A percentile compares a stretch with the other conserved stretches of the same genome.
Conservation (phyloP, 1,284 basidiomycete species). For the Amylostereum chailletii region DNA sequence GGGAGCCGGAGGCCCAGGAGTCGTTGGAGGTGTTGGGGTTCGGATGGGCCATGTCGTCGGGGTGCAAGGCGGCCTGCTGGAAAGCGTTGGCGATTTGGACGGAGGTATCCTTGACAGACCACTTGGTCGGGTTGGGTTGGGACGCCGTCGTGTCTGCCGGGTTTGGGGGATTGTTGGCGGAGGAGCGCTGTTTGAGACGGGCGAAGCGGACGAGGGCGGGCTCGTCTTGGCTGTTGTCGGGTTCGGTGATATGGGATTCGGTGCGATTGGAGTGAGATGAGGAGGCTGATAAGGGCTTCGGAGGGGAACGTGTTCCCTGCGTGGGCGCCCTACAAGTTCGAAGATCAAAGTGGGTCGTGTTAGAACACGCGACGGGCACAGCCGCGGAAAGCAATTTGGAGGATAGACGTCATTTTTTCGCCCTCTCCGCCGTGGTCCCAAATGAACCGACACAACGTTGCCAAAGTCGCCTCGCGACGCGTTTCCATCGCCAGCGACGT, state of each 20-base stretch:
- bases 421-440: no score
- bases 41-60: conserved; percentile 28
- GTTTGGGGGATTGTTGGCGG: conserved; percentile 27
- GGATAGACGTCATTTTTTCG: no score
- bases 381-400: neutral
- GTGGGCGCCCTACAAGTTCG: conserved; percentile 42
- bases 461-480: neutral
- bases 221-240: conserved; percentile 31
- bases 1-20: conserved; percentile 57
- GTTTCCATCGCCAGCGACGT: neutral
- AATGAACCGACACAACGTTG: neutral
- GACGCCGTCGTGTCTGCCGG: conserved; percentile 26
- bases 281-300: conserved; percentile 26
- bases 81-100: conserved; percentile 81
- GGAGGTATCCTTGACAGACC: conserved; percentile 69
- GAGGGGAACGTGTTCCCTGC: conserved; percentile 48
- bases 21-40: conserved; percentile 39
- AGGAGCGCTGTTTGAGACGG: conserved; percentile 44
- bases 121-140: conserved; percentile 53
- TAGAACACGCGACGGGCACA: conserved; percentile 8
- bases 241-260: conserved; percentile 11
- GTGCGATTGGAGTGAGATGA: conserved; percentile 16
- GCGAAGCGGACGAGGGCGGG: conserved; percentile 41
- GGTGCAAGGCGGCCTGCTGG: conserved; percentile 49
- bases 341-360: conserved; percentile 14